Base-by-base conservation (phyloP, 208 protist species). In the Leptomonas pyrrhocoris region DNA sequence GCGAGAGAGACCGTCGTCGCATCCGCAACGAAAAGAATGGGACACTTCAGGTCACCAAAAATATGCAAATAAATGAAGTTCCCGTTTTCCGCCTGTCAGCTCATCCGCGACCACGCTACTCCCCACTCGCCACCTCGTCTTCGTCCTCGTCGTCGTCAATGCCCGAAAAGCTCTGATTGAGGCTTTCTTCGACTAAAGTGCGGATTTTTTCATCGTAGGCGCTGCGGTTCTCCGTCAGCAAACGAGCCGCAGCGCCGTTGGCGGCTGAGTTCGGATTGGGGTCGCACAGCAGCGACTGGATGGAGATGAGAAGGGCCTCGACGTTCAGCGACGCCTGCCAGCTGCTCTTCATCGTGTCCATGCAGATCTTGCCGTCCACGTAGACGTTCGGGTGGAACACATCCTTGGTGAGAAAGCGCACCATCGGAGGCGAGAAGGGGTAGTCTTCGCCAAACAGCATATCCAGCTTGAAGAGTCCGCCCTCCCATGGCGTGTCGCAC, bases 321-420 rank as follows among this genome's bases (percentile, higher is more conserved):
- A 99, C 97, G 85, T 99, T 97, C 58, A 99, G 99, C 40, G 98
- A 98, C 16, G 99, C 98, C 61, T 85, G 95, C 98, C 98, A 99
- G 70, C 97, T 89, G 63, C 98, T 98, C 79, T 99, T 98, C 15
- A 99, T 92, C 49, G 99, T 99, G 82, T 99, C 98, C 34, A 99
- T 88, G 89, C 99, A 99, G 58, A 99, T 99, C 55, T 87, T 82
- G 21, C 99, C 98, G 67, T 98, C 91, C 11, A 91, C 81, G 79
- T 99, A 99, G n/a, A 99, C 98, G 79, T 99, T 99, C 18, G 99
- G 99, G 79, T 99, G 99, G 68, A 99, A 99, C 69, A 99, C 97
- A 59, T 96, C 87, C 62, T 83, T 83, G 2, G 98, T 99, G 23
- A 98, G 62, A 81, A 99, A 99, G 65, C 87, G 97, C 11, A 99